These are phyloP conservation scores for Rhamnella rubrinervis DNA, from an alignment of 331 rosid species.

Conservation along the genomic window DNA sequence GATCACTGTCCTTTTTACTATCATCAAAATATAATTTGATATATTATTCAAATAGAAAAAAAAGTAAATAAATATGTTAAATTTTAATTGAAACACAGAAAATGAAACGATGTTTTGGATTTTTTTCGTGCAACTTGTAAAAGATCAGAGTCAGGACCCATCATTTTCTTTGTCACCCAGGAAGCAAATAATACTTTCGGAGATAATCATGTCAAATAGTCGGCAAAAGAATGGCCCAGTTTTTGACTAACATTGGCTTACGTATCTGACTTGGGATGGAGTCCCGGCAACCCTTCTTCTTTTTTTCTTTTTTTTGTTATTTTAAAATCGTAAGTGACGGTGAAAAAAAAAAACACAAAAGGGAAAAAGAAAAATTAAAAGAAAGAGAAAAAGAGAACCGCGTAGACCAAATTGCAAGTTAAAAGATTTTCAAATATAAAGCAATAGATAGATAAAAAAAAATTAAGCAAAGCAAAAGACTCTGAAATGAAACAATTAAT, in stretches of 20 bases:
- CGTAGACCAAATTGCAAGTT: no score
- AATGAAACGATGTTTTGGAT: no score
- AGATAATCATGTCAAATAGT: not conserved
- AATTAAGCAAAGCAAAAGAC: not conserved
- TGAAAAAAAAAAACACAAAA: not conserved
- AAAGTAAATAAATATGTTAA: no score
- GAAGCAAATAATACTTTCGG: not conserved
- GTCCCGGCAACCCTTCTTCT: not conserved
- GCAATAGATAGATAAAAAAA: not conserved
- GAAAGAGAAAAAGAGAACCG: not conserved
- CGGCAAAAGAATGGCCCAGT: not conserved
- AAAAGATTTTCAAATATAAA: not conserved
- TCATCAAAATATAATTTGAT: no score
- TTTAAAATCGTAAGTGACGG: not conserved
- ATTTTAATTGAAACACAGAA: no score
- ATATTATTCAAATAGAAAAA: no score
- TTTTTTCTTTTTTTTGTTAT: not conserved
- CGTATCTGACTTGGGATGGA: slow-evolving; percentile 3
- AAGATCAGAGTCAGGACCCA: not conserved
- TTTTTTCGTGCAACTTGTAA: no score
- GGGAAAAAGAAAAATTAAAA: not conserved
- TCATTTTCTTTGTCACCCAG: not conserved
- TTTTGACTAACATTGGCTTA: not conserved
- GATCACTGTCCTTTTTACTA: no score
- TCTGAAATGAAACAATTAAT: not conserved